Percentiles rank a stretch among this genome's conserved stretches.
phyloP scores from a whole-genome alignment of 306 rosid species.

The Casuarina glauca region DNA sequence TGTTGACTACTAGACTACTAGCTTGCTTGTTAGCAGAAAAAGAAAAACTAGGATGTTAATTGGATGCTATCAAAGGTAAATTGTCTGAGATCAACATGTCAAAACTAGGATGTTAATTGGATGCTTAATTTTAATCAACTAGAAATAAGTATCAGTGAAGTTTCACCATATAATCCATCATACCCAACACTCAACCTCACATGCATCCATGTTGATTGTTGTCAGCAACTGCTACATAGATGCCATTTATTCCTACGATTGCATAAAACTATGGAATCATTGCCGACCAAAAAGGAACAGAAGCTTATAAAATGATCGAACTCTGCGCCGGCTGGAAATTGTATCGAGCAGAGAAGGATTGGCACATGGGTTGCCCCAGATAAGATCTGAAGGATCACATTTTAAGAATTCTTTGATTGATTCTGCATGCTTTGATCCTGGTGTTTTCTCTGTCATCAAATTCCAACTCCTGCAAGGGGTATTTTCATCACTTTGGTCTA shows the following conservation, averaged over 20 bases:
- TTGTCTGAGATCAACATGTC: no score
- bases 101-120: no score
- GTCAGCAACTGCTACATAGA: constrained; percentile 21
- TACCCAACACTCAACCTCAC: constrained; percentile 29
- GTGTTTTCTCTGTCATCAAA: constrained; percentile 19
- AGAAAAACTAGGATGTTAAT: no score
- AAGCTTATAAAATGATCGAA: constrained; percentile 8
- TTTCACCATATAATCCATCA: not conserved
- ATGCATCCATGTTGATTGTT: constrained; percentile 46
- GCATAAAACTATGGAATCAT: constrained; percentile 25
- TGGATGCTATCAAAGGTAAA: no score
- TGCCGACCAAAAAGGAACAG: constrained; percentile 41
- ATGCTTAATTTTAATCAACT: no score
- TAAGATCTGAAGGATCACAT: constrained; percentile 28
- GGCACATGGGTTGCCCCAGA: constrained; percentile 57
- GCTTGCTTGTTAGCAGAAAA: no score
- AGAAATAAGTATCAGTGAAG: not conserved
- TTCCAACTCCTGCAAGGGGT: not conserved
- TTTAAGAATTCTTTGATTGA: constrained; percentile 8
- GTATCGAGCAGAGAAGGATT: constrained; percentile 11
- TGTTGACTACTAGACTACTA: no score
- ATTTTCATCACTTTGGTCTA: not conserved
- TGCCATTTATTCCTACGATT: constrained; percentile 34
- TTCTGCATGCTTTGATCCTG: constrained; percentile 28
- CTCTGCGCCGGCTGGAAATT: constrained; percentile 11